Evolutionary conservation across 495 filamentous ascomycete genomes (phyloP).

Genomic region (Aspergillus affinis): DNA sequence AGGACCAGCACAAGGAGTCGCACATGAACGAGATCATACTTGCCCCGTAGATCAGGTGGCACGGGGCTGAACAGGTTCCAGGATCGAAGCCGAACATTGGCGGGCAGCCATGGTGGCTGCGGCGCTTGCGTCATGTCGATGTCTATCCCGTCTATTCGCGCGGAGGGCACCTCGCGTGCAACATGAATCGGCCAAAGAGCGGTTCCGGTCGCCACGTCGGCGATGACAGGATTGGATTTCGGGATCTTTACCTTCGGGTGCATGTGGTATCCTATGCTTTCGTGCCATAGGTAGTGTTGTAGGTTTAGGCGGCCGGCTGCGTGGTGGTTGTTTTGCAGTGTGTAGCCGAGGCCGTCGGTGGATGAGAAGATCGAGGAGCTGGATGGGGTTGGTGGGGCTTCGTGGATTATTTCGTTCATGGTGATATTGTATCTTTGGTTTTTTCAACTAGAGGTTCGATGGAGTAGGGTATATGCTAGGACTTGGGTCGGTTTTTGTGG

Average conservation of each 20-base stretch:
- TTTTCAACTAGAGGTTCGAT: too few species aligned
- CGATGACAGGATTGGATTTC: conserved; percentile 11
- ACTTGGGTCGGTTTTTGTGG: neutral
- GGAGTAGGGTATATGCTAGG: too few species aligned
- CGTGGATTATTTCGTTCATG: neutral
- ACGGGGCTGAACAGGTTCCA: conserved; percentile 27
- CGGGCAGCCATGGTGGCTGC: conserved; percentile 23
- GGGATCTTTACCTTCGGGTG: conserved; percentile 17
- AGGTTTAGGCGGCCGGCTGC: conserved; percentile 24
- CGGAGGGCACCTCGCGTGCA: neutral
- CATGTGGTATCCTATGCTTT: conserved; percentile 19
- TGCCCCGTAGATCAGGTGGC: conserved; percentile 22
- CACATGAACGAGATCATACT: conserved; percentile 38
- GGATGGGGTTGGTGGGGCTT: neutral
- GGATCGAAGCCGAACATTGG: conserved; percentile 20
- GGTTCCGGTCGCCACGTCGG: conserved; percentile 23
- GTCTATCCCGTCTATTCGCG: conserved; percentile 23
- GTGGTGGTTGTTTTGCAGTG: conserved; percentile 15
- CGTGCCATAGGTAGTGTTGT: conserved; percentile 28
- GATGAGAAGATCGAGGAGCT: conserved; percentile 7
- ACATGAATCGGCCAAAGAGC: conserved; percentile 30
- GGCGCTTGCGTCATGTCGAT: conserved; percentile 26
- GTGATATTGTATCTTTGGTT: neutral
- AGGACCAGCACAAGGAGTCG: conserved; percentile 29
- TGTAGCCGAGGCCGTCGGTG: conserved; percentile 22